Conservation (phyloP, 2,329 filamentous ascomycete genomes). For the Arthrobotrys iridis region DNA sequence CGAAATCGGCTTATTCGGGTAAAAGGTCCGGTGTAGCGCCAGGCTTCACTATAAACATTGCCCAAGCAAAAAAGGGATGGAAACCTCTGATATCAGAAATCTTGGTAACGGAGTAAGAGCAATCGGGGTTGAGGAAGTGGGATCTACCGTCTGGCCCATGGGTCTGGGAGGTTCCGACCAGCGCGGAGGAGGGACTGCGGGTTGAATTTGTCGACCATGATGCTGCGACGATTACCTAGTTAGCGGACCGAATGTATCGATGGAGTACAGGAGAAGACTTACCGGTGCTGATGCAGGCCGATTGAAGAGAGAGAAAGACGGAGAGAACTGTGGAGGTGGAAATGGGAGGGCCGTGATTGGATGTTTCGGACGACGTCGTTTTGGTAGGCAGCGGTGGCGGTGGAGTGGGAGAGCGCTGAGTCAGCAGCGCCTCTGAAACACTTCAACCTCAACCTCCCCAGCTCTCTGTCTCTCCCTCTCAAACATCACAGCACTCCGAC, state of each 20-base stretch:
- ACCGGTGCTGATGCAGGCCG: constrained; percentile 20
- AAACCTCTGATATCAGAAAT: no score
- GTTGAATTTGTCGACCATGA: constrained; percentile 54
- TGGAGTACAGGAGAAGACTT: background rate
- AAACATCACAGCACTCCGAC: background rate
- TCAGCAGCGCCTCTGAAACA: constrained; percentile 1
- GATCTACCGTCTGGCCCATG: constrained; percentile 51
- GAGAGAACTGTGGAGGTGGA: constrained; percentile 12
- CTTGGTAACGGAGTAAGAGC: no score
- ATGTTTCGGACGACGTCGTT: constrained; percentile 23
- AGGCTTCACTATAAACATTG: constrained; percentile 77
- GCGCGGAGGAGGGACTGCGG: constrained; percentile 53
- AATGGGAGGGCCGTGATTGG: constrained; percentile 46
- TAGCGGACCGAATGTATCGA: background rate
- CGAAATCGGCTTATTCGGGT: constrained; percentile 89
- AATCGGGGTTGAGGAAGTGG: background rate
- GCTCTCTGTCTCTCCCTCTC: background rate
- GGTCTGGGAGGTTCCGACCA: constrained; percentile 48
- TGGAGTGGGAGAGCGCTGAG: constrained; percentile 10
- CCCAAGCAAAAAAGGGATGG: background rate
- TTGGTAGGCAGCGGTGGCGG: background rate
- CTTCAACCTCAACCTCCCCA: constrained; percentile 10
- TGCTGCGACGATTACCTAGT: background rate
- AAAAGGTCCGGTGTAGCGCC: constrained; percentile 92
- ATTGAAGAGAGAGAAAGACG: constrained; percentile 37